Conservation (phyloP, 139 green algal genomes). For the Gonium pectorale region DNA sequence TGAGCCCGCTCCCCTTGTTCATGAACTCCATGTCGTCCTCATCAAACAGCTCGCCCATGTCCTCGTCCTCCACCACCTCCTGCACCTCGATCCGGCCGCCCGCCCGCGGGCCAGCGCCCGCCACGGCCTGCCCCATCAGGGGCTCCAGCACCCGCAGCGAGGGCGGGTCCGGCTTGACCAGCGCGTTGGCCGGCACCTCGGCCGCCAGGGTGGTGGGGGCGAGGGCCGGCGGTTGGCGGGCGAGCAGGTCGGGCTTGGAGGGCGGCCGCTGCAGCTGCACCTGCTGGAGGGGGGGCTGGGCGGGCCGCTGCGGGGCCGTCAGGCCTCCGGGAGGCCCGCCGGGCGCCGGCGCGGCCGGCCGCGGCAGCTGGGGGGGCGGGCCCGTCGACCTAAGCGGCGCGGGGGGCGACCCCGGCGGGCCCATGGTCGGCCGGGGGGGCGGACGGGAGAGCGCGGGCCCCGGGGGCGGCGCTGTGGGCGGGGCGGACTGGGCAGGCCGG, state of each 20-base stretch:
- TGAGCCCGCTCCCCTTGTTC: constrained; percentile 29
- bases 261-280: neutral
- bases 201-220: constrained; percentile 26
- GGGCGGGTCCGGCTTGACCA: constrained; percentile 37
- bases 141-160: constrained; percentile 56
- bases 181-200: neutral
- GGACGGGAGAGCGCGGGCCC: neutral
- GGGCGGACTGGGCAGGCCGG: neutral
- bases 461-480: neutral
- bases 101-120: neutral
- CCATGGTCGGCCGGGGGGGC: neutral
- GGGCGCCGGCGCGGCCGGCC: neutral
- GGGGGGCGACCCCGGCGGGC: neutral
- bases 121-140: constrained; percentile 29
- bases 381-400: neutral
- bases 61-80: constrained; percentile 52
- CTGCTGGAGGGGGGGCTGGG: neutral
- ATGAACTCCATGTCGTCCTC: constrained; percentile 56
- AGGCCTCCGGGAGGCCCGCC: neutral
- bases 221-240: neutral
- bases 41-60: constrained; percentile 23
- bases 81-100: neutral
- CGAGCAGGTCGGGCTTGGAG: neutral
- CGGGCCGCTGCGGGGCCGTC: neutral
- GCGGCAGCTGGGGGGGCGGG: neutral